These are phyloP conservation scores for Pilatotrama ljubarskyi DNA, from an alignment of 768 basidiomycete species.

Conservation along the genomic window DNA sequence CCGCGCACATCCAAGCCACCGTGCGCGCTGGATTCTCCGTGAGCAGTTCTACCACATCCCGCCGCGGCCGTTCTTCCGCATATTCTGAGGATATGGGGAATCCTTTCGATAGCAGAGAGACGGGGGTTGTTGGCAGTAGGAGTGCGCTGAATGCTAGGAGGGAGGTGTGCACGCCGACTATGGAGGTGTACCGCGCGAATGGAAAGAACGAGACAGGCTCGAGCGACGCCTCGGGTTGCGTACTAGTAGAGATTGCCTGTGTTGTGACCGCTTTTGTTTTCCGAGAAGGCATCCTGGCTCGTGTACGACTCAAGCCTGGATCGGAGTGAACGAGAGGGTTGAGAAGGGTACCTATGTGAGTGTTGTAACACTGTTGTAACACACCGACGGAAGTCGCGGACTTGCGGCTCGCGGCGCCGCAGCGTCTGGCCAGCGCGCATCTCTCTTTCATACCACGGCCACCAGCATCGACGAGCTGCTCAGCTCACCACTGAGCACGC, in stretches of 20 bases:
- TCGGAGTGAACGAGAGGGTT: neutral
- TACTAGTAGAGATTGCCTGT: neutral
- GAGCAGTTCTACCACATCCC: conserved; percentile 39
- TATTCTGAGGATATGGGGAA: neutral
- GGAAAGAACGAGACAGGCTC: conserved; percentile 39
- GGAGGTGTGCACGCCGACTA: conserved; percentile 65
- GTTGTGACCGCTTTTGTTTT: conserved; percentile 1
- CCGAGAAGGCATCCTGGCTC: conserved; percentile 9
- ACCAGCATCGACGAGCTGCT: neutral
- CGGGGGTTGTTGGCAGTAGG: conserved; percentile 65
- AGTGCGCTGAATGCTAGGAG: conserved; percentile 67
- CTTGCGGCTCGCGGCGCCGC: neutral
- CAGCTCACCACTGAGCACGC: too few relatives aligned
- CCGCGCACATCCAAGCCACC: conserved; percentile 38
- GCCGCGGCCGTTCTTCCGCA: conserved; percentile 31
- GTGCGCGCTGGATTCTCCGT: conserved; percentile 42
- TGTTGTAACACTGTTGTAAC: too few relatives aligned
- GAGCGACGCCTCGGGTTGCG: neutral
- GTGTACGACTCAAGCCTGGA: neutral
- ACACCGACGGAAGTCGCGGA: neutral
- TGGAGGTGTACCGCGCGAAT: conserved; percentile 60
- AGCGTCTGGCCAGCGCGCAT: neutral
- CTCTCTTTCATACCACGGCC: conserved; percentile 3
- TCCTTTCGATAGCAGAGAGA: conserved; percentile 36
- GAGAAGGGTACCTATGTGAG: neutral